Evolutionary conservation across 2,329 filamentous ascomycete species (phyloP), one percentile per base, ranked within the genome.

Genomic region (Xylaria sp.): DNA sequence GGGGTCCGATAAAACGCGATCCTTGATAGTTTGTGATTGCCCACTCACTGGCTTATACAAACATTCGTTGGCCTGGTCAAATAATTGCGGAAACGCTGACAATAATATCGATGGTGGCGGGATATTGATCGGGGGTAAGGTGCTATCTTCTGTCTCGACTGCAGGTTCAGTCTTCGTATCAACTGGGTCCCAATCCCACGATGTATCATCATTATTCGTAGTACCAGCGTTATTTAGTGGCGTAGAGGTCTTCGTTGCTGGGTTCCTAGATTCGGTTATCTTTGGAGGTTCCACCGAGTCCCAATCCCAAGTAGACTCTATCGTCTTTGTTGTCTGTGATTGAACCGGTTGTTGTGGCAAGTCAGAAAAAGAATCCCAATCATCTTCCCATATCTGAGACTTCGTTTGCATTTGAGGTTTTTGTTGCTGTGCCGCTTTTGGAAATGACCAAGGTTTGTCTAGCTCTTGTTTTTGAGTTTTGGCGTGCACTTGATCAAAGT

Each of bases 51-150:
- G 88, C 72, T 88, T 88, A 78, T 93, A 90, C 1, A 95, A 84
- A 25, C 85, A 84, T 21, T 86, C 82, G 69, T 90, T 87, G 4
- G 91, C 90, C 32, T 90, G 84, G 23, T 87, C 84, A 69, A 97
- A 88, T 5, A 97, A 82, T 8, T 87, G 83, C 0, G 93, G 89
- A 72, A 97, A 93, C 8, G 93, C 80, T 9, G 92, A 90, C 25
- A 98, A 85, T 16, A 98, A 84, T 23, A 97, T 86, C 0, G 93
- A 93, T 0, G 95, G 95, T 4, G 95, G 95, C 10, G 95, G 95
- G 8, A 98, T 90, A 76, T 97, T 98, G 21, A 90, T 93, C 5
- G 94, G 94, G 5, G 93, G 92, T 27, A 84, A 82, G 5, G 79
- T 78, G 47, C 79, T 77, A 65, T 83, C 73, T 73, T 70, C 58